A percentile compares a stretch with the other conserved stretches of the same genome.
These are phyloP conservation scores for Xylariaceae sp. DNA, from an alignment of 2,329 filamentous ascomycete species.

Conservation along the genomic window DNA sequence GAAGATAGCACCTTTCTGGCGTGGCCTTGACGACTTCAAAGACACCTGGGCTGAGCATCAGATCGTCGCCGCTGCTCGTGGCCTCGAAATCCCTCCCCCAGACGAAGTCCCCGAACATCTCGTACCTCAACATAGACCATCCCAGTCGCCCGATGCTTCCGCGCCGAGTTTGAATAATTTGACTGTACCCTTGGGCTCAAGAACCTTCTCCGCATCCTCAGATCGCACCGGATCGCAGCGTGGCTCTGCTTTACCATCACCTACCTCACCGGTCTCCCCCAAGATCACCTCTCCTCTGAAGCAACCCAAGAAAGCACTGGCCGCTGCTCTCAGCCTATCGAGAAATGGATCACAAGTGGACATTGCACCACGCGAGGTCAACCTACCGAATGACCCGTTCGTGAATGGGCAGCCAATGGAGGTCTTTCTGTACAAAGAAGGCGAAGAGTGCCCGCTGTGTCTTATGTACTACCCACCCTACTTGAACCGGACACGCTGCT, in stretches of 20 bases:
- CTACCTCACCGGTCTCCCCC: constrained; percentile 45
- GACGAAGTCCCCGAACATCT: constrained; percentile 72
- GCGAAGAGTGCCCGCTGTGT: constrained; percentile 89
- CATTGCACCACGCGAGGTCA: constrained; percentile 70
- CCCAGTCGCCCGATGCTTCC: constrained; percentile 47
- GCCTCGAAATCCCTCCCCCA: constrained; percentile 75
- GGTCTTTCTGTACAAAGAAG: constrained; percentile 89
- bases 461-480: constrained; percentile 94
- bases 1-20: constrained; percentile 90
- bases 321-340: constrained; percentile 72
- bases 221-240: constrained; percentile 62
- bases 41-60: constrained; percentile 92
- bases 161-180: constrained; percentile 65
- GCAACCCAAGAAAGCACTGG: constrained; percentile 82
- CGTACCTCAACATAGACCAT: constrained; percentile 43
- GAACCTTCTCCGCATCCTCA: constrained; percentile 75
- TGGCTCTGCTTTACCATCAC: constrained; percentile 58
- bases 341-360: constrained; percentile 71
- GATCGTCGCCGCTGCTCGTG: constrained; percentile 84
- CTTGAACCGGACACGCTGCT: constrained; percentile 90
- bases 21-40: constrained; percentile 83
- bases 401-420: constrained; percentile 94
- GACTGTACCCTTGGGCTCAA: constrained; percentile 72
- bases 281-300: constrained; percentile 63
- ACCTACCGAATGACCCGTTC: constrained; percentile 75